Evolutionary conservation across 768 basidiomycete species (phyloP), one percentile per base, ranked within the genome.

Genomic region (Pisolithus microcarpus): DNA sequence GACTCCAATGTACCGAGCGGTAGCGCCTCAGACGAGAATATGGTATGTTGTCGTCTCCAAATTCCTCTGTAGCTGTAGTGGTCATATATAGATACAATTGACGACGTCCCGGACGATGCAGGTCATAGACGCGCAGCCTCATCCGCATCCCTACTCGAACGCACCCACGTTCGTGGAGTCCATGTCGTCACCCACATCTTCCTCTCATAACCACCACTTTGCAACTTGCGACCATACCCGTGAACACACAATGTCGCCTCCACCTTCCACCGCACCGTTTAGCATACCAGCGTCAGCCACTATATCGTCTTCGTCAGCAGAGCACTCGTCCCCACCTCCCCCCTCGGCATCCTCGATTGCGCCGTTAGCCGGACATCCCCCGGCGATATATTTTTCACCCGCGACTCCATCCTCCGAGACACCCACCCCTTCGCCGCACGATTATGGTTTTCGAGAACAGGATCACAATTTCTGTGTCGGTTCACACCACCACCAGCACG

Each of bases 41-140:
- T 83, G 77, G 80, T 81, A 50, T 49, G 75, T 65, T 38, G 38
- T 19, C 39, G 16, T 30, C 24, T 9, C 16, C 2, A 42, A 23
- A 18, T 21, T 19, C 18, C 39, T 8, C 39, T 7, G 43, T 26
- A 9, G 7, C 16, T 13, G 28, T 24, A 6, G 26, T 30, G 43
- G 23, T 26, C 23, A 26, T 15, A n/a, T n/a, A 19, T 10, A 23
- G 40, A 42, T 15, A 21, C n/a, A 5, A 34, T 34, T 16, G 19
- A 46, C 21, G 18, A 46, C 21, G 45, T 30, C 24, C 24, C 2
- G 4, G 34, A 11, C 24, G 28, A 26, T 36, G 18, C 18, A 46
- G 45, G 19, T 31, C 18, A 31, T 46, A n/a, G 45, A 46, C 34
- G 6, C 13, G 34, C 45, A 46, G 45, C 28, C 45, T 10, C 45